phyloP scores from a whole-genome alignment of 2,329 filamentous ascomycete genomes.

The Grosmannia clavigera region DNA sequence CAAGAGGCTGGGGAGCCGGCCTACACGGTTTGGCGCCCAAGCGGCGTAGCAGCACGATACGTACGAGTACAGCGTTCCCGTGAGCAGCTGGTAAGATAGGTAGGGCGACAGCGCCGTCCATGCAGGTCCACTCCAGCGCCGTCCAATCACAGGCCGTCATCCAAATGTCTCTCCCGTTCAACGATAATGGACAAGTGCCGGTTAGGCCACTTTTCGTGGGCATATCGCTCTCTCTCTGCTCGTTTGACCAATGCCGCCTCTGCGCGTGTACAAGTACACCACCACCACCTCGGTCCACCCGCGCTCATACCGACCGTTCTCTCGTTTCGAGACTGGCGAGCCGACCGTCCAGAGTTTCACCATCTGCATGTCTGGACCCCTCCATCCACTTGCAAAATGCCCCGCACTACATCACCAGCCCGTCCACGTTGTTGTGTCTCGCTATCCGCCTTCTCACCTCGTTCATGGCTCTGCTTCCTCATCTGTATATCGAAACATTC shows the following conservation, averaged over 20 bases:
- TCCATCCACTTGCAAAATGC: neutral
- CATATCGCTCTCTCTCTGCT: neutral
- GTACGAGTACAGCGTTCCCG: neutral
- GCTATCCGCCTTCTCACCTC: neutral
- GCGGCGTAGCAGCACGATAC: neutral
- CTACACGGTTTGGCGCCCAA: neutral
- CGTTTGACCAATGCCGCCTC: neutral
- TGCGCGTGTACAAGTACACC: neutral
- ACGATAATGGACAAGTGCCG: neutral
- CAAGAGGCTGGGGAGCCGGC: constrained; percentile 21
- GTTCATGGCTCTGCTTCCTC: neutral
- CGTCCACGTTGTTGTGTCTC: neutral
- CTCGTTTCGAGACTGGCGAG: neutral
- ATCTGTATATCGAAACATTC: neutral
- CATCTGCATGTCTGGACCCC: neutral
- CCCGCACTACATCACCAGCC: neutral
- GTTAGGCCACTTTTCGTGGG: neutral
- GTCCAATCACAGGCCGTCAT: neutral
- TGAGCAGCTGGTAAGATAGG: neutral
- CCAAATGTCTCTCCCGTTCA: neutral
- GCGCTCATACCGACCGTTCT: neutral
- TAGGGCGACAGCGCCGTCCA: neutral
- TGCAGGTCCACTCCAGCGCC: neutral
- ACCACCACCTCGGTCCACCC: neutral
- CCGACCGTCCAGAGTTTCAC: neutral